Evolutionary conservation across 2,329 filamentous ascomycete genomes (phyloP), one percentile per base, ranked within the genome.

Genomic region (Penicillium decumbens): DNA sequence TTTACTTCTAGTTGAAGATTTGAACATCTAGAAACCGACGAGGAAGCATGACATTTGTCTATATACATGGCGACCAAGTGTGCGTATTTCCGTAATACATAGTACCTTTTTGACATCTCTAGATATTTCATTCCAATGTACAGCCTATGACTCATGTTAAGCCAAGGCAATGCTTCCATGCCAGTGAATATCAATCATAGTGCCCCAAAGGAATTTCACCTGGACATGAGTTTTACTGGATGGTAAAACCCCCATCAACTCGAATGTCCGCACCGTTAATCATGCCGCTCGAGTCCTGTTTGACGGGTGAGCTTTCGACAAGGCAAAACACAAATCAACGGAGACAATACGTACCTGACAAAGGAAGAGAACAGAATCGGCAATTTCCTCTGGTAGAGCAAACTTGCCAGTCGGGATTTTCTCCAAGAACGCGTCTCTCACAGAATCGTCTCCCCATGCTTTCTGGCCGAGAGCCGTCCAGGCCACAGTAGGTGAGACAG

Each of bases 401-500:
- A 72, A 73, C 45, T 64, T 67, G 1, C 71, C 70, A 0, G 65
- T 69, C 3, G 71, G 70, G n/a, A 73, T 70, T 39, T 55, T 63
- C 41, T 63, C 59, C 40, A 72, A 54, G 45, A 72, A 70, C 0
- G 65, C 65, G 45, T 71, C 64, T 28, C 65, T 55, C 32, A 72
- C 68, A 7, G 50, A 49, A 1, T 63, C 55, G 30, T 69, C 67
- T 1, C 69, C 69, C 71, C 71, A 73, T 5, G 70, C 70, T 53
- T 72, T 73, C 56, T 70, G 68, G 3, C 74, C 75, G 28, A 77
- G 56, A 6, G 63, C 69, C 8, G 75, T 77, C 73, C 72, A 75
- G 3, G 73, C 73, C 10, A 75, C 72, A 4, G 73, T 75, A 10
- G 75, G 75, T 10, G 66, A 71, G 3, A 77, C 70, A 3, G 67